Percentiles rank a stretch among this genome's conserved stretches.
Conservation (phyloP, 2,329 filamentous ascomycete species). For the Neopestalotiopsis clavispora region DNA sequence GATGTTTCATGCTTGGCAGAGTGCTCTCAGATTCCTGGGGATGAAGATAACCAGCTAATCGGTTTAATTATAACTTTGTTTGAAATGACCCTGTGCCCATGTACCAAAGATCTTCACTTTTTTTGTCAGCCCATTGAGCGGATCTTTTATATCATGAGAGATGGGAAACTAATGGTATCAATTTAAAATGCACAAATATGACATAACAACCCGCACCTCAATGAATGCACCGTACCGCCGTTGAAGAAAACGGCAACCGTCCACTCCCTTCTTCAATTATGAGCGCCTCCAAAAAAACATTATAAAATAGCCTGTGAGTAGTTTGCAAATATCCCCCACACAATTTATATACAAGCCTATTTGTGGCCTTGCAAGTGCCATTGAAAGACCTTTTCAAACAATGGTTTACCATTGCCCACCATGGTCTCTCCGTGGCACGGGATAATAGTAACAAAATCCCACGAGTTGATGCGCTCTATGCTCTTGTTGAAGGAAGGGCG, state of each 20-base stretch:
- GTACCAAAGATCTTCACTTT: too few species aligned
- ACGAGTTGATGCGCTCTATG: constrained; percentile 70
- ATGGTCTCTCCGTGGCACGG: constrained; percentile 95
- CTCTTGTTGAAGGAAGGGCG: constrained; percentile 72
- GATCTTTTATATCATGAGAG: not conserved
- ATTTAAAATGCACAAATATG: not conserved
- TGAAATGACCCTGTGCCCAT: too few species aligned
- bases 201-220: not conserved
- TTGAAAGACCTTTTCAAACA: constrained; percentile 78
- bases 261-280: not conserved
- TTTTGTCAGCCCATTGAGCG: too few species aligned
- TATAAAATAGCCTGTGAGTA: too few species aligned
- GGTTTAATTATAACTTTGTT: too few species aligned
- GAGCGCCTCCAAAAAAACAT: too few species aligned
- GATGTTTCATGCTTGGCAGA: constrained; percentile 1
- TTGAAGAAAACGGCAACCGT: not conserved
- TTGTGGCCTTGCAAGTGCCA: constrained; percentile 72
- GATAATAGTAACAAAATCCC: constrained; percentile 86
- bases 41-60: too few species aligned
- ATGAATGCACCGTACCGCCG: too few species aligned
- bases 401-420: constrained; percentile 72
- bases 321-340: too few species aligned
- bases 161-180: constrained; percentile 4
- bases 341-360: constrained; percentile 20
- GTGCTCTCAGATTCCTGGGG: too few species aligned